Conservation (phyloP, 225 moss, liverwort and hornwort genomes). For the Sphagnum tenellum region DNA sequence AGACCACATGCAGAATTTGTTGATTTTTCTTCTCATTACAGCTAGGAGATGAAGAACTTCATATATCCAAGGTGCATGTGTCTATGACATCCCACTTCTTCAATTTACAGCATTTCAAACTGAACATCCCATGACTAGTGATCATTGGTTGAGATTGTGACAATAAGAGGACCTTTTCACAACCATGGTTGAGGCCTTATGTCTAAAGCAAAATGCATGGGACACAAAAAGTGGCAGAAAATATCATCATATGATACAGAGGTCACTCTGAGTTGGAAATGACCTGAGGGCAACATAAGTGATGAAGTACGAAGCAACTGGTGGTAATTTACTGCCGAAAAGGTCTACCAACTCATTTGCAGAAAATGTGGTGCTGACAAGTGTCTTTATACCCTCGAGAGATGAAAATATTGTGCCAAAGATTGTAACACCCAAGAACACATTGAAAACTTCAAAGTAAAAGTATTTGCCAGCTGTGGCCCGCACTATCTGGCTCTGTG, state of each 20-base stretch:
- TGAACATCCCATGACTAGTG: too few relatives aligned
- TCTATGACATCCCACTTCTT: too few relatives aligned
- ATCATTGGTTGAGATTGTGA: background rate
- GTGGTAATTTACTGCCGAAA: constrained; percentile 41
- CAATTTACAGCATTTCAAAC: too few relatives aligned
- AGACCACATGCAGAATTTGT: too few relatives aligned
- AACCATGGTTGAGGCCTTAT: too few relatives aligned
- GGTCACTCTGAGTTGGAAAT: too few relatives aligned
- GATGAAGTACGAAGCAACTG: constrained; percentile 42
- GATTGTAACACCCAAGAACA: constrained; percentile 52
- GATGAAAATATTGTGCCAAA: constrained; percentile 43
- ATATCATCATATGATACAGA: background rate
- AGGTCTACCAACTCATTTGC: constrained; percentile 13
- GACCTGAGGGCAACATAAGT: constrained; percentile 10
- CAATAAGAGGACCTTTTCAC: too few relatives aligned
- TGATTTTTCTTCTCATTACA: too few relatives aligned
- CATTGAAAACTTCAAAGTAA: constrained; percentile 44
- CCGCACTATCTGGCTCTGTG: constrained; percentile 32
- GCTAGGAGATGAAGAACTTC: too few relatives aligned
- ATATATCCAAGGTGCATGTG: too few relatives aligned
- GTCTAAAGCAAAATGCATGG: too few relatives aligned
- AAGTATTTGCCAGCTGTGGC: constrained; percentile 39
- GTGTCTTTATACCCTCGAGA: constrained; percentile 12
- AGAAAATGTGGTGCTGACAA: constrained; percentile 8
- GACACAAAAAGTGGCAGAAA: too few relatives aligned